Conservation (phyloP, 2,329 filamentous ascomycete species). For the Neospermospora avenae region DNA sequence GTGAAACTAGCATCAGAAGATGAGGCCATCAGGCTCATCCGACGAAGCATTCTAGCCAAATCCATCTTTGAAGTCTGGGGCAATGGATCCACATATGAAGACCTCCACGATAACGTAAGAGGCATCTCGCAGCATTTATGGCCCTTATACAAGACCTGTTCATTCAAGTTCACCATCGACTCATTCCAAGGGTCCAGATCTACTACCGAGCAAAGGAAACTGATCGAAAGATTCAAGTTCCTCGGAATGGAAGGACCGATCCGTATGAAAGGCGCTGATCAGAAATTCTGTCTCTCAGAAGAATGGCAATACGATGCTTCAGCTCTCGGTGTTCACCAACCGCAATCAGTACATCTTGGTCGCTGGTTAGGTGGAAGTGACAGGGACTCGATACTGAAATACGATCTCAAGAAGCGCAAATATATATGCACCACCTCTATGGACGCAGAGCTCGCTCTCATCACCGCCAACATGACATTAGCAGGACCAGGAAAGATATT, state of each 20-base stretch:
- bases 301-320: constrained; percentile 62
- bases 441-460: constrained; percentile 88
- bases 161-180: constrained; percentile 85
- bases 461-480: constrained; percentile 88
- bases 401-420: constrained; percentile 86
- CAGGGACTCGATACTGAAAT: constrained; percentile 65
- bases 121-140: constrained; percentile 60
- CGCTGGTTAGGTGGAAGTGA: constrained; percentile 65
- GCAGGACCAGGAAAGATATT: constrained; percentile 81
- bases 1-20: constrained; percentile 63
- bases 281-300: constrained; percentile 79
- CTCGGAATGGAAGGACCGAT: constrained; percentile 77
- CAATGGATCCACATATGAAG: constrained; percentile 60
- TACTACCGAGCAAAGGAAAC: constrained; percentile 57
- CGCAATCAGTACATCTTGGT: constrained; percentile 66
- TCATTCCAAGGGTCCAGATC: constrained; percentile 73
- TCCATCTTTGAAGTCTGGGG: constrained; percentile 91
- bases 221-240: constrained; percentile 82
- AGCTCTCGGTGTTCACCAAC: constrained; percentile 47
- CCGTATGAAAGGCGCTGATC: constrained; percentile 67
- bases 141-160: constrained; percentile 57
- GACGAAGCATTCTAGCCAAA: constrained; percentile 76
- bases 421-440: constrained; percentile 98
- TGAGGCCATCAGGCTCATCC: constrained; percentile 64
- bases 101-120: constrained; percentile 65